A percentile compares a stretch with the other conserved stretches of the same genome.
phyloP scores from a whole-genome alignment of 2,329 filamentous ascomycete species.

The Podosphaera xanthii region DNA sequence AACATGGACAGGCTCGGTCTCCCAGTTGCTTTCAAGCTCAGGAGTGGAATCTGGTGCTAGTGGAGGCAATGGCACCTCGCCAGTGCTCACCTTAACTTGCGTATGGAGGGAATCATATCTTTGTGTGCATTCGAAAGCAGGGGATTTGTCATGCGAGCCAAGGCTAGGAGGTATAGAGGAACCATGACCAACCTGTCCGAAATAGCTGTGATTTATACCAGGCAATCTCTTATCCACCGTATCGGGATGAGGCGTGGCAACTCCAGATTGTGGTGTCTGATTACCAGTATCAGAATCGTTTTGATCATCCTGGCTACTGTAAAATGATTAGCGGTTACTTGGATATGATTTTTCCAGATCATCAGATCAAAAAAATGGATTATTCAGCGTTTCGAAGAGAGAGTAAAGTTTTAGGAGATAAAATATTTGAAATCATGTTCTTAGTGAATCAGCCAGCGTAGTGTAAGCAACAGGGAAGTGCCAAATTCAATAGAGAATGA shows the following conservation, averaged over 20 bases:
- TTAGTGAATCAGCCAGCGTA: neutral
- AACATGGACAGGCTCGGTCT: constrained; percentile 9
- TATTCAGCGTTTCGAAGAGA: neutral
- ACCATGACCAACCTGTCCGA: constrained; percentile 95
- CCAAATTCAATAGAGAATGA: neutral
- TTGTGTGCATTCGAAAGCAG: constrained; percentile 8
- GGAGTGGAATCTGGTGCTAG: constrained; percentile 10
- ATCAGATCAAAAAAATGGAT: neutral
- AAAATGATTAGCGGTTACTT: constrained; percentile 12
- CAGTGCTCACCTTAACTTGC: constrained; percentile 8
- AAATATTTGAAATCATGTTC: neutral
- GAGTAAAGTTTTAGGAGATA: neutral
- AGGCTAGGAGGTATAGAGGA: constrained; percentile 27
- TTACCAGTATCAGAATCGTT: constrained; percentile 54
- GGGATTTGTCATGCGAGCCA: constrained; percentile 13
- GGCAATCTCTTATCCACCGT: constrained; percentile 85
- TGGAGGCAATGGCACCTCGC: constrained; percentile 8
- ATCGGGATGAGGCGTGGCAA: constrained; percentile 85
- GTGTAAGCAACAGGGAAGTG: neutral
- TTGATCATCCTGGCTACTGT: constrained; percentile 37
- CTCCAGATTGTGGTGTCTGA: constrained; percentile 59
- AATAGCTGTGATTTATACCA: constrained; percentile 85
- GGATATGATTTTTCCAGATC: neutral
- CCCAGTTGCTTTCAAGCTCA: constrained; percentile 10
- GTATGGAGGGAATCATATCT: constrained; percentile 8